Conservation (phyloP, 768 basidiomycete species). For the Pleurotus djamor region DNA sequence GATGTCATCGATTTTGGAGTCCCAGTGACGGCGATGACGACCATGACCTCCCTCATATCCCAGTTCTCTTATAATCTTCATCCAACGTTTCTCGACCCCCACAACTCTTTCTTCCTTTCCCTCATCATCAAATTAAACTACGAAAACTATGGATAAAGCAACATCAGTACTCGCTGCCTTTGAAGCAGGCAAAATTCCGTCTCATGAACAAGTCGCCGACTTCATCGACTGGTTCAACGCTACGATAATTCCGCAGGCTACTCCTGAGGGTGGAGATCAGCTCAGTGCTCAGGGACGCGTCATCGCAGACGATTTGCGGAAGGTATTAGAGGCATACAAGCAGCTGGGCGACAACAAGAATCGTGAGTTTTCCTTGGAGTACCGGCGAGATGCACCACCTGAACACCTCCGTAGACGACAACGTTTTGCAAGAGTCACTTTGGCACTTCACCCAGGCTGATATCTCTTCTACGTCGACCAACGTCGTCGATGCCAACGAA, state of each 20-base stretch:
- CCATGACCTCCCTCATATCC: background rate
- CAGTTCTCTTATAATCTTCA: background rate
- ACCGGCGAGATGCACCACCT: background rate
- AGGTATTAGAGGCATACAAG: constrained; percentile 59
- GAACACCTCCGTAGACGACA: constrained; percentile 58
- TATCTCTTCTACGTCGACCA: constrained; percentile 32
- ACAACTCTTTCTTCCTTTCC: background rate
- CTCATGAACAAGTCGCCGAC: constrained; percentile 50
- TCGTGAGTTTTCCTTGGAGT: constrained; percentile 25
- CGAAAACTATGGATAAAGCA: constrained; percentile 57
- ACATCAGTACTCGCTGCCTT: constrained; percentile 65
- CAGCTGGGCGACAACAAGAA: constrained; percentile 55
- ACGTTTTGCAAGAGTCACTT: constrained; percentile 61
- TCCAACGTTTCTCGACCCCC: background rate
- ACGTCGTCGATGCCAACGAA: constrained; percentile 37
- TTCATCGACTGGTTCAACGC: constrained; percentile 56
- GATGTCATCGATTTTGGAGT: no score
- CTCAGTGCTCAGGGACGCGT: constrained; percentile 56
- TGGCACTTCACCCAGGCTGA: constrained; percentile 65
- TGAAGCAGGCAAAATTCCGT: constrained; percentile 69
- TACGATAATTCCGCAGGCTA: constrained; percentile 43
- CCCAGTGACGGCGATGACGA: background rate
- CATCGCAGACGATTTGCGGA: constrained; percentile 47
- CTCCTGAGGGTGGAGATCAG: constrained; percentile 33
- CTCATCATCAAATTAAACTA: background rate